Evolutionary conservation across 805 yeast genomes (phyloP), one percentile per base, ranked within the genome.

Genomic region (Starmera caribaea): DNA sequence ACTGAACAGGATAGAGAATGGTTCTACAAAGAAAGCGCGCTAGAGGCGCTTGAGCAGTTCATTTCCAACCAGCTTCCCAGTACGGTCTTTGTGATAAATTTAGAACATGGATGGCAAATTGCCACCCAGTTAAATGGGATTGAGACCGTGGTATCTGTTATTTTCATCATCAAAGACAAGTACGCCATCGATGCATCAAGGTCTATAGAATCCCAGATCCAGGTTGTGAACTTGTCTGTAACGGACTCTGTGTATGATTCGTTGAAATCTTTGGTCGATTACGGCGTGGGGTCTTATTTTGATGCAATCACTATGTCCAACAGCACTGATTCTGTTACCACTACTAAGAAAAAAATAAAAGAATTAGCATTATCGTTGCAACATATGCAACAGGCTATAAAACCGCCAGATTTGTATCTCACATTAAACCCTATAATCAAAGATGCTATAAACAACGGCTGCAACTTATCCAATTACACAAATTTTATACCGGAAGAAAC

Each of bases 201-300:
- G 0, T 43, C 64, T 0, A 41, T 70, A 9, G 57, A 57, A 14
- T 30, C 49, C 0, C 70, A 66, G 38, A 32, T 67, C 2, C 64
- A 60, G 24, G 53, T 57, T 0, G 40, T 65, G n/a, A 57, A 58
- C 37, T 41, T 67, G 7, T 68, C 71, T 1, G 54, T 46, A 9
- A 21, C 39, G 2, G 48, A 49, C n/a, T 46, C 56, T 2, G 47
- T 54, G 3, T 70, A 71, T 41, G 81, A 79, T 36, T 65, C 68
- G 24, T 51, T 88, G n/a, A 67, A 77, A 47, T 63, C 76, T 0
- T 58, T 89, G 24, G 57, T 87, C 16, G 71, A 70, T 39, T 60
- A 73, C 31, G 94, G 88, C 2, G 63, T 87, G 16, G 67, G 76
- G 0, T 85, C 92, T 0, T 76, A 79, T 46, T 81, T 88, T 51